Evolutionary conservation across 768 basidiomycete genomes (phyloP), one percentile per base, ranked within the genome.

Genomic region (Rhizopogon sp.): DNA sequence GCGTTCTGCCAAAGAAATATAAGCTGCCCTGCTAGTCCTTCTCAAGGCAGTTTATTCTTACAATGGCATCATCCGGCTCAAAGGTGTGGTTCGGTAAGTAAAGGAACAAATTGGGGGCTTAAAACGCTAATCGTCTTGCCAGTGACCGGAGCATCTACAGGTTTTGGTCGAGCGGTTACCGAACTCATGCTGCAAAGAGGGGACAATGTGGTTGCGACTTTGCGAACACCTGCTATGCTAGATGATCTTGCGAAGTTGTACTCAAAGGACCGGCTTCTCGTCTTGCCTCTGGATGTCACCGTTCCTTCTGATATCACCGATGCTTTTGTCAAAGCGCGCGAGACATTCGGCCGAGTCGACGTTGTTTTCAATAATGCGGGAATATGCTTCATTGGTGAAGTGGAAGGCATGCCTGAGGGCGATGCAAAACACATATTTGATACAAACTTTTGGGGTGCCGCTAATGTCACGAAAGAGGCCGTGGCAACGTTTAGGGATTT

Each of bases 301-400:
- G 56, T 60, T 20, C 56, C 54, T 3, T 55, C 59, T 13, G 68
- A 75, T 3, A 70, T 77, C 50, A 57, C 40, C 8, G 59, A 59
- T 6, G 74, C 69, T 0, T 80, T 79, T 56, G 61, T 57, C 13
- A 56, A 58, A 43, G 70, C 71, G 1, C 56, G 70, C 40, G 61
- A 66, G 29, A 59, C 58, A 13, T 79, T 78, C 60, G 76, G 75
- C 5, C 64, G 72, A 31, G 58, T 78, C 14, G 79, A 79, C 50
- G 63, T 79, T 47, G 77, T 79, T 5, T 70, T 74, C 57, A 78
- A 73, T 58, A 80, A 79, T 55, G 78, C 78, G 57, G 66, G 57
- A 40, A 59, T 58, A 41, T 63, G 56, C 9, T 52, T 71, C 25
- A 49, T 71, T 16, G 64, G 63, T n/a, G 75, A 77, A 57, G 63